A percentile compares a stretch with the other conserved stretches of the same genome.
Evolutionary conservation across 2,329 filamentous ascomycete species (phyloP).

Genomic region (Ophiostoma novo-ulmi): DNA sequence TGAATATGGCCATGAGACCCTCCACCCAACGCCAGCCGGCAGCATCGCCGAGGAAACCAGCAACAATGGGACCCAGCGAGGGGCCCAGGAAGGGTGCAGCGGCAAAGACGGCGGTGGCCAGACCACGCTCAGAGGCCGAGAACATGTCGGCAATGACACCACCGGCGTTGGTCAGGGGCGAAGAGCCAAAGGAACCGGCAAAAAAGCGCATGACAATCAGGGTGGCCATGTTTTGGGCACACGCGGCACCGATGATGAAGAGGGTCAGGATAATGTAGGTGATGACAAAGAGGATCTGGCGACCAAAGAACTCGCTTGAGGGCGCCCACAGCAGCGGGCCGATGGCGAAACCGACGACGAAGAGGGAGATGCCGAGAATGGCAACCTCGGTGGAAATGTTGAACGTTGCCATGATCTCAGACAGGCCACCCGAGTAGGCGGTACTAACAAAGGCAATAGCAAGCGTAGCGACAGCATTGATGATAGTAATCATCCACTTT

Average conservation of each 20-base stretch:
- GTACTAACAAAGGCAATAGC: slow-evolving; percentile 66
- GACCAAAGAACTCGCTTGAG: slow-evolving; percentile 54
- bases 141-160: slow-evolving; percentile 61
- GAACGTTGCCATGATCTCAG: slow-evolving; percentile 52
- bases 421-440: slow-evolving; percentile 57
- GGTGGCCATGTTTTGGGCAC: slow-evolving; percentile 51
- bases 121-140: slow-evolving; percentile 46
- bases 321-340: slow-evolving; percentile 57
- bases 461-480: slow-evolving; percentile 62
- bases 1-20: slow-evolving; percentile 60
- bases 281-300: slow-evolving; percentile 53
- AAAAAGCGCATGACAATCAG: slow-evolving; percentile 61
- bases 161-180: slow-evolving; percentile 57
- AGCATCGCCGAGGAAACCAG: slow-evolving; percentile 60
- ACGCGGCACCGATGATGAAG: slow-evolving; percentile 58
- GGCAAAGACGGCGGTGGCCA: slow-evolving; percentile 60
- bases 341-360: slow-evolving; percentile 53
- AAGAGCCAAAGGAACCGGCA: slow-evolving; percentile 57
- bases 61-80: slow-evolving; percentile 57
- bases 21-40: slow-evolving; percentile 67
- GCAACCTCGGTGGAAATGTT: slow-evolving; percentile 46
- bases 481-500: slow-evolving; percentile 62
- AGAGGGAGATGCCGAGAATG: slow-evolving; percentile 58
- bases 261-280: slow-evolving; percentile 53
- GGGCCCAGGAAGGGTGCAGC: slow-evolving; percentile 63